Percentiles rank a stretch among this genome's conserved stretches.
These are phyloP conservation scores for Roridomyces roridus DNA, from an alignment of 768 basidiomycete genomes.

Conservation along the genomic window DNA sequence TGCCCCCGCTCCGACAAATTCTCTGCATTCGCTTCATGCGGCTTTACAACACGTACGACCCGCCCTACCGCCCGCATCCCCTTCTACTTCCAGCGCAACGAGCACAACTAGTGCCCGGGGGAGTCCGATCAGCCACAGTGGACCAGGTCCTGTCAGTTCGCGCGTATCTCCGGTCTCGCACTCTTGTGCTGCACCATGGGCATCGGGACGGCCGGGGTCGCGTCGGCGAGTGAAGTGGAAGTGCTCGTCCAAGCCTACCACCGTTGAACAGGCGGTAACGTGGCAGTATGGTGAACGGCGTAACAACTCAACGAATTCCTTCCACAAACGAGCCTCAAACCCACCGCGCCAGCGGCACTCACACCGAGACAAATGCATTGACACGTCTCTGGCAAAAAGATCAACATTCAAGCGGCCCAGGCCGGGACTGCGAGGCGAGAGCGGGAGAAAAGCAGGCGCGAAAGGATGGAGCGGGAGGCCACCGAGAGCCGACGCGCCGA, in stretches of 20 bases:
- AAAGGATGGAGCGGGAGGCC: too few relatives aligned
- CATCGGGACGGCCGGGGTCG: neutral
- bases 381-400: too few relatives aligned
- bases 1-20: neutral
- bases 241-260: conserved; percentile 26
- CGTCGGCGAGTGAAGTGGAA: conserved; percentile 21
- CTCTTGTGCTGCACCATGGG: neutral
- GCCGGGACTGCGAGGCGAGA: too few relatives aligned
- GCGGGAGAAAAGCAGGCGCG: too few relatives aligned
- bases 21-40: conserved; percentile 7
- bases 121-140: conserved; percentile 15
- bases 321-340: too few relatives aligned
- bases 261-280: conserved; percentile 10
- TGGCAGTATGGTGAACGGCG: neutral
- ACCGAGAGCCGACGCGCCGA: too few relatives aligned
- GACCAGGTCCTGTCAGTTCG: conserved; percentile 11
- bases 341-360: too few relatives aligned
- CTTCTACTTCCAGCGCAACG: conserved; percentile 17
- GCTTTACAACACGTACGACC: conserved; percentile 5
- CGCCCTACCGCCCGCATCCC: conserved; percentile 12
- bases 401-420: too few relatives aligned
- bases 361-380: too few relatives aligned
- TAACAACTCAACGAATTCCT: too few relatives aligned
- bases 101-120: conserved; percentile 7
- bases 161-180: conserved; percentile 19